These are phyloP conservation scores for Tuber borchii DNA, from an alignment of 495 filamentous ascomycete species.

Conservation along the genomic window DNA sequence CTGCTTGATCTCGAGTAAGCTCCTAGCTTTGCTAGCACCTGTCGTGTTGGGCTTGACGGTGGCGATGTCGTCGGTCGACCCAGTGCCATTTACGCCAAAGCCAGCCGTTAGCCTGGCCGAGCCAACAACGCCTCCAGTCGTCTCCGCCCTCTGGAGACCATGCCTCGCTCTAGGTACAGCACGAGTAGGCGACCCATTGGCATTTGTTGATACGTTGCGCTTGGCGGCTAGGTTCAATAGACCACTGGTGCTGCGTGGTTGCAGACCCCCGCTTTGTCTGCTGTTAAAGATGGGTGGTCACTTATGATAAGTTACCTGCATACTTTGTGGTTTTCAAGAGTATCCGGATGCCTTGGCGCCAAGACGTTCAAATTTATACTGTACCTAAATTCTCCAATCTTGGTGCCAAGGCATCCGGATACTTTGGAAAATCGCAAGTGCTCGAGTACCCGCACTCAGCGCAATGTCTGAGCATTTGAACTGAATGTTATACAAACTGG, in stretches of 20 bases:
- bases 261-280: too few relatives aligned
- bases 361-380: too few relatives aligned
- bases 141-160: constrained; percentile 13
- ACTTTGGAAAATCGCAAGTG: too few relatives aligned
- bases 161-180: background rate
- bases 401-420: too few relatives aligned
- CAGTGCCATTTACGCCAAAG: background rate
- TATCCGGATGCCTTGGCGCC: too few relatives aligned
- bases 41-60: background rate
- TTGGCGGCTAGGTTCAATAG: background rate
- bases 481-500: too few relatives aligned
- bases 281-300: too few relatives aligned
- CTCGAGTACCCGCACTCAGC: too few relatives aligned
- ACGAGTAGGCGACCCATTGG: constrained; percentile 12
- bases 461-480: background rate
- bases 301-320: too few relatives aligned
- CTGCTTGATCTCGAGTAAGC: background rate
- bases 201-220: background rate
- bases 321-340: too few relatives aligned
- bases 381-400: too few relatives aligned
- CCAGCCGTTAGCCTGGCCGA: background rate
- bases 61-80: constrained; percentile 1
- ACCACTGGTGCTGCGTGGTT: background rate
- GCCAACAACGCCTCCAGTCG: constrained; percentile 8
- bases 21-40: background rate